Evolutionary conservation across 192 early-diverging fungal species (phyloP).

Genomic region (Coemansia javaensis): DNA sequence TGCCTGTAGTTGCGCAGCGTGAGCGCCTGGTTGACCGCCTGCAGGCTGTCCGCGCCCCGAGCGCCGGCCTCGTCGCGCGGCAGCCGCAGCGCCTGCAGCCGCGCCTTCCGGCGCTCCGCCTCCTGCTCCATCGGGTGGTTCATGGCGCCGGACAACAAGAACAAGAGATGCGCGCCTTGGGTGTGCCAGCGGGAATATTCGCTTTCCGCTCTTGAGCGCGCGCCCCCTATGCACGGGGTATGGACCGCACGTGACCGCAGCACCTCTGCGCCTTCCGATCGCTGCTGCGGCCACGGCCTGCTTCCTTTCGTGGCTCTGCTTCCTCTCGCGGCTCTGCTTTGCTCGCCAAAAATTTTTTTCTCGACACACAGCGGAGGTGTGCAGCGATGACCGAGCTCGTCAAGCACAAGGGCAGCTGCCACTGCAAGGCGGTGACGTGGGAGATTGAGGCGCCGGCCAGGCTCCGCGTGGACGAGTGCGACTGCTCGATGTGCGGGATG

Average conservation of each 20-base stretch:
- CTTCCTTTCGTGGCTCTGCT: too few relatives aligned
- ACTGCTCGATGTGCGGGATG: constrained; percentile 40
- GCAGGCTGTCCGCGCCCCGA: constrained; percentile 2
- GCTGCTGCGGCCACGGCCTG: too few relatives aligned
- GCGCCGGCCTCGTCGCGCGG: constrained; percentile 12
- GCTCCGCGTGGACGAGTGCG: constrained; percentile 37
- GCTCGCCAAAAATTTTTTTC: not conserved
- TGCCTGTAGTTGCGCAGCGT: constrained; percentile 1
- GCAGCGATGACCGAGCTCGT: constrained; percentile 12
- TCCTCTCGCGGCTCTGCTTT: not conserved
- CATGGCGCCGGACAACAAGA: not conserved
- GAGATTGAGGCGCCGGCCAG: constrained; percentile 31
- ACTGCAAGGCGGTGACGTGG: constrained; percentile 36
- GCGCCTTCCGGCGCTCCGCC: constrained; percentile 59
- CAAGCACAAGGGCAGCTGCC: constrained; percentile 32
- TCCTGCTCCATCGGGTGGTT: constrained; percentile 54
- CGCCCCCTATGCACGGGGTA: too few relatives aligned
- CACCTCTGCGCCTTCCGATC: too few relatives aligned
- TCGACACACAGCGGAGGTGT: too few relatives aligned
- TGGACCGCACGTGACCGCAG: too few relatives aligned
- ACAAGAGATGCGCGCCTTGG: too few relatives aligned
- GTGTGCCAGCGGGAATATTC: too few relatives aligned
- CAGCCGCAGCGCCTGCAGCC: constrained; percentile 54
- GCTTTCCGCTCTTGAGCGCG: too few relatives aligned
- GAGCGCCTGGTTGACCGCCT: not conserved